Percentiles rank a stretch among this genome's conserved stretches.
phyloP scores from a whole-genome alignment of 148 eudicot genomes.

The Rhododendron williamsianum region DNA sequence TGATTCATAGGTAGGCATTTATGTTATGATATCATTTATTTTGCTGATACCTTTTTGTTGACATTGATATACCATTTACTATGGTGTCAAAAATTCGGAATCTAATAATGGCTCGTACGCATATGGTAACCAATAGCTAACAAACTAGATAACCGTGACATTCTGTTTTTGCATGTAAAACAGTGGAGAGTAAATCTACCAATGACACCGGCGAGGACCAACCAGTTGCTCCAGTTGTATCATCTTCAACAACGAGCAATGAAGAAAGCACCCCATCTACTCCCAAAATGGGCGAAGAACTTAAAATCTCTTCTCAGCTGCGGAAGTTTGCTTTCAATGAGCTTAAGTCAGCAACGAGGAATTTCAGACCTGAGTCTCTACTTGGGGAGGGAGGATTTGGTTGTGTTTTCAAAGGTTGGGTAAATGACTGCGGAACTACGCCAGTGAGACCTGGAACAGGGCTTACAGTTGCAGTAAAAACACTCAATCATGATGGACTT shows the following conservation, averaged over 20 bases:
- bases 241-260: constrained; percentile 41
- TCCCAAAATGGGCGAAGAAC: constrained; percentile 23
- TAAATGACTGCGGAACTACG: constrained; percentile 32
- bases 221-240: constrained; percentile 34
- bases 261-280: constrained; percentile 27
- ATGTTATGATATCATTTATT: not conserved
- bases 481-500: constrained; percentile 48
- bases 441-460: constrained; percentile 43
- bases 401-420: constrained; percentile 50
- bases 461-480: constrained; percentile 46
- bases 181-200: constrained; percentile 41
- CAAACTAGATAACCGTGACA: not conserved
- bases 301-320: constrained; percentile 46
- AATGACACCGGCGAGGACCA: constrained; percentile 34
- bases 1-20: not conserved
- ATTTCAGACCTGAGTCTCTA: constrained; percentile 43
- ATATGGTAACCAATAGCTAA: not conserved
- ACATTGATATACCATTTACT: not conserved
- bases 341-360: constrained; percentile 40
- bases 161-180: constrained; percentile 1
- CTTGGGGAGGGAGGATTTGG: constrained; percentile 60
- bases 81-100: not conserved
- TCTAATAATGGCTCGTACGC: not conserved
- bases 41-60: not conserved
- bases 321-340: constrained; percentile 42